Base-by-base conservation (phyloP, 176 grass and related monocot genomes). In the Bromus sterilis region DNA sequence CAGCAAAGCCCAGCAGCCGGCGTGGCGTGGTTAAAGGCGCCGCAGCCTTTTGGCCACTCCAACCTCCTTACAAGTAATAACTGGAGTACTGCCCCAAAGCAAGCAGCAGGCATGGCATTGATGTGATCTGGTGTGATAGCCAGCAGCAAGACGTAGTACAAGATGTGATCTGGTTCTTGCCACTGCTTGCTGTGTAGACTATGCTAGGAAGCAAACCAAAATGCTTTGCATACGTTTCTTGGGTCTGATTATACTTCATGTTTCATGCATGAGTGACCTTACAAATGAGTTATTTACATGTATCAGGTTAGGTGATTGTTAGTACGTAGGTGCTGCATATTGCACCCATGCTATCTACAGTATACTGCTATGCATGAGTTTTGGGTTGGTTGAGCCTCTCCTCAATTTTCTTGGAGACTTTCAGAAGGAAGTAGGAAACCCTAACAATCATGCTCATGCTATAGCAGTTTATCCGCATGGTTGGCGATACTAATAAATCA, bases 11-110 rank as follows among this genome's bases (percentile, higher is more conserved):
- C 25, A 44, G 66, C 56, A 24, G 40, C 66, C 24, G n/a, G 53
- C 53, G 71, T 77, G 44, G 73, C 71, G 76, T 72, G 53, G 83
- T 89, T 89, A 75, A 87, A 85, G 74, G 74, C 31, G 69, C 43
- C 82, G 80, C 83, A 86, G 83, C 36, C 73, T 85, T 86, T 86
- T 21, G 53, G 33, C 18, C 37, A 48, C 20, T 53, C 64, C 14
- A 55, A 78, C 55, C 64, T 23, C 11, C 72, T 70, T 2, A 51
- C 48, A 51, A 30, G 34, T 62, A 28, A 41, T 77, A 12, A 41
- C 78, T 61, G 39, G 14, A 71, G 74, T 78, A 76, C 62, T 78
- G 32, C 48, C 18, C 4, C 6, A 43, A 43, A 28, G 49, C 42
- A 68, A n/a, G 10, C 49, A 49, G 18, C 48, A 51, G 49, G 49